phyloP scores from a whole-genome alignment of 495 filamentous ascomycete species.

The Penicillium manginii region DNA sequence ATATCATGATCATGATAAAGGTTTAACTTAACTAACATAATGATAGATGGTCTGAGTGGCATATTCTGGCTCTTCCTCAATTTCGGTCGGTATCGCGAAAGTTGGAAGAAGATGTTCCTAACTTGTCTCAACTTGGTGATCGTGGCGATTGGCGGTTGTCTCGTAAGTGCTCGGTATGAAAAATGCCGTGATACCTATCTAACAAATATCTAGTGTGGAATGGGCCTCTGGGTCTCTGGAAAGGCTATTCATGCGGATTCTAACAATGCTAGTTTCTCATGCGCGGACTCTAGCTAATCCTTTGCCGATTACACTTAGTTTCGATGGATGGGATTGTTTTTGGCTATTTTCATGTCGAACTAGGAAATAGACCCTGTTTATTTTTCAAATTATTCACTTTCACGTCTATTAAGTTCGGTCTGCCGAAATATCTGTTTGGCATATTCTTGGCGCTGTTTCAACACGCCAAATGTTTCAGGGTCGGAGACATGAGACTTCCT shows the following conservation, averaged over 20 bases:
- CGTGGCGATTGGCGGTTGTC: constrained; percentile 26
- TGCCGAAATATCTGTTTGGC: not conserved
- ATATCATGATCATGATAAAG: constrained; percentile 32
- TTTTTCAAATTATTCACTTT: not conserved
- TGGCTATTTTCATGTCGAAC: not conserved
- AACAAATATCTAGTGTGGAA: not conserved
- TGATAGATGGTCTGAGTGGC: constrained; percentile 34
- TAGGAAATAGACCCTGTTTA: not conserved
- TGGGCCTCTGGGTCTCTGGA: constrained; percentile 3
- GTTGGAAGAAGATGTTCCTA: constrained; percentile 29
- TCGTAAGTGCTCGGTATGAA: not conserved
- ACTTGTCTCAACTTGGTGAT: constrained; percentile 35
- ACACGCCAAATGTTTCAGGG: not conserved
- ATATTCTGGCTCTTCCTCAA: constrained; percentile 49
- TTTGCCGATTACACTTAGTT: not conserved
- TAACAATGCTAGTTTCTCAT: not conserved
- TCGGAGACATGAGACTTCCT: constrained; percentile 2
- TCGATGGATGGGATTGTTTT: not conserved
- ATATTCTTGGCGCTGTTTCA: constrained; percentile 3
- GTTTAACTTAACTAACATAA: constrained; percentile 45
- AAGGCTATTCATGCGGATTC: not conserved
- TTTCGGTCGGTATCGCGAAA: constrained; percentile 29
- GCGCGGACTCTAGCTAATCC: not conserved
- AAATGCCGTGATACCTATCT: not conserved
- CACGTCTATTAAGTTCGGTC: not conserved